phyloP scores from a whole-genome alignment of 2,329 filamentous ascomycete species.

The Cladosporium sp. region DNA sequence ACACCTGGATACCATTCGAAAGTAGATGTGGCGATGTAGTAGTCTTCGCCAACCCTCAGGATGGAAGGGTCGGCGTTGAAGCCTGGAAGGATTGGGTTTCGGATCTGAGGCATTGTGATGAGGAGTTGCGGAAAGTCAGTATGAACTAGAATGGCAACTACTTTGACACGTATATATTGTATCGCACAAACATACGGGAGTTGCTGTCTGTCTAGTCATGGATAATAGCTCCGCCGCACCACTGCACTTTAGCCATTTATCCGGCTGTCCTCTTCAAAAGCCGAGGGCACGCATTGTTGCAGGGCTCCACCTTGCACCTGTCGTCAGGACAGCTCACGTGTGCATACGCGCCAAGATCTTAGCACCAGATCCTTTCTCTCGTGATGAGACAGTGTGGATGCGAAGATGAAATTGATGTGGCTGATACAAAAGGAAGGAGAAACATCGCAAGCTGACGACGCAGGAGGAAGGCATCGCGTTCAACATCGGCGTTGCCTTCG shows the following conservation, averaged over 20 bases:
- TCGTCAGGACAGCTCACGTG: neutral
- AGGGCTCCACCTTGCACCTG: conserved; percentile 5
- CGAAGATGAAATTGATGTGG: neutral
- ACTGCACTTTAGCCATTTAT: conserved; percentile 19
- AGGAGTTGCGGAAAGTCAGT: neutral
- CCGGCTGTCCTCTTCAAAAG: conserved; percentile 8
- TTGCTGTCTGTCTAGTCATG: neutral
- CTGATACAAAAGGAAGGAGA: neutral
- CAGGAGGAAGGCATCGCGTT: neutral
- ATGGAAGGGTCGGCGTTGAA: conserved; percentile 66
- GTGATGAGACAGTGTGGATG: neutral
- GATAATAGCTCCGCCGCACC: neutral
- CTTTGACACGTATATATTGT: neutral
- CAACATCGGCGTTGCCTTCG: neutral
- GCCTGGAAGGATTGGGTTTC: conserved; percentile 59
- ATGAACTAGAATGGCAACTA: neutral
- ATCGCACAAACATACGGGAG: neutral
- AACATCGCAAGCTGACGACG: neutral
- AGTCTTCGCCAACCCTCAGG: conserved; percentile 53
- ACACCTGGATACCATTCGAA: conserved; percentile 65
- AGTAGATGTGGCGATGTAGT: conserved; percentile 62
- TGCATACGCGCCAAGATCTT: neutral
- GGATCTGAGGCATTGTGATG: conserved; percentile 17
- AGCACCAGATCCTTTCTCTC: too few species aligned
- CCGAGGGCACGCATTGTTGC: conserved; percentile 3